A percentile compares a stretch with the other conserved stretches of the same genome.
Evolutionary conservation across 2,329 filamentous ascomycete genomes (phyloP).

Genomic region (Colletotrichum destructivum): DNA sequence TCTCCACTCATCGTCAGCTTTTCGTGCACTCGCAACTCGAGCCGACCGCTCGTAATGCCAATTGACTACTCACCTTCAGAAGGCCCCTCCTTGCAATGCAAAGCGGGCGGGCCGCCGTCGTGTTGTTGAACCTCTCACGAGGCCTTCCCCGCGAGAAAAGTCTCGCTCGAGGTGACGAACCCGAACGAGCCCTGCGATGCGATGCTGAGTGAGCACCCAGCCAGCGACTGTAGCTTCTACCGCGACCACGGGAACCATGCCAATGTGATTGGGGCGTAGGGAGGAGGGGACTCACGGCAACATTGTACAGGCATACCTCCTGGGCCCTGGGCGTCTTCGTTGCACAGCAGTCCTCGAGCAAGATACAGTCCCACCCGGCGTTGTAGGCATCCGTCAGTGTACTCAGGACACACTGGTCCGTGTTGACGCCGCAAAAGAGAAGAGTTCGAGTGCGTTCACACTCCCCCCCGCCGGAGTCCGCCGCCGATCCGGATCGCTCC

Average conservation of each 20-base stretch:
- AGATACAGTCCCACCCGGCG: conserved; percentile 55
- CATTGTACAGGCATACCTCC: conserved; percentile 37
- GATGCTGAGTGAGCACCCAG: conserved; percentile 10
- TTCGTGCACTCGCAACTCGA: too few relatives aligned
- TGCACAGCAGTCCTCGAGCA: conserved; percentile 39
- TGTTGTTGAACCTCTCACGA: conserved; percentile 1
- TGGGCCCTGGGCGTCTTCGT: conserved; percentile 31
- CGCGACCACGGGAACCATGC: not conserved
- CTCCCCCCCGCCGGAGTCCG: conserved; percentile 40
- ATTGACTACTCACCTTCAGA: not conserved
- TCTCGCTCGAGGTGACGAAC: conserved; percentile 32
- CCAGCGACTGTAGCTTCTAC: not conserved
- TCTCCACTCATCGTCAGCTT: not conserved
- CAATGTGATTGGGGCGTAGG: not conserved
- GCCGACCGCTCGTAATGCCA: not conserved
- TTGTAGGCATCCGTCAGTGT: conserved; percentile 70
- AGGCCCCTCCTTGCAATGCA: not conserved
- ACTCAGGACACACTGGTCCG: conserved; percentile 73
- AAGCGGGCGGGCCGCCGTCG: not conserved
- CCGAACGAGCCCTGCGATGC: conserved; percentile 36
- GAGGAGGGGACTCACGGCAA: conserved; percentile 27
- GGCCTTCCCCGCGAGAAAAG: conserved; percentile 30
- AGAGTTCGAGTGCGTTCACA: conserved; percentile 64
- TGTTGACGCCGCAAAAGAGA: conserved; percentile 73
- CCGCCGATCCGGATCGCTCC: conserved; percentile 1